Evolutionary conservation across 768 basidiomycete genomes (phyloP).

Genomic region (Crepidotus variabilis): DNA sequence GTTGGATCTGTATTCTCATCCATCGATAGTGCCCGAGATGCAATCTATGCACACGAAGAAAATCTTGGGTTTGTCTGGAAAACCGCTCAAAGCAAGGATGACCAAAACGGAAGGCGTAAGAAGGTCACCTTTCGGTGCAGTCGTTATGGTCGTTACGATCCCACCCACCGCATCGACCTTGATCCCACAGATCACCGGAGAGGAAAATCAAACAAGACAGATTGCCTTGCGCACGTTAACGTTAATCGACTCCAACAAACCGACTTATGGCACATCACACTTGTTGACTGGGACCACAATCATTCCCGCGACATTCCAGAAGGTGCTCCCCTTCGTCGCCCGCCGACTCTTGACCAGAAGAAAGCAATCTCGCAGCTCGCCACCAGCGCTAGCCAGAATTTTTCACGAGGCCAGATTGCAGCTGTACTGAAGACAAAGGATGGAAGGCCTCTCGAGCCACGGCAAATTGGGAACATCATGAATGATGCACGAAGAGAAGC

Average conservation of each 20-base stretch:
- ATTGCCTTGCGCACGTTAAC: slow-evolving; percentile 22
- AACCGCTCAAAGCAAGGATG: slow-evolving; percentile 12
- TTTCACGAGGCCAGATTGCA: slow-evolving; percentile 7
- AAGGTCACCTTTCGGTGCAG: slow-evolving; percentile 18
- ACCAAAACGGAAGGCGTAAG: background rate
- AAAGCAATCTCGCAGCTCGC: slow-evolving; percentile 9
- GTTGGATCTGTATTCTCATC: background rate
- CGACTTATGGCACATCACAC: slow-evolving; percentile 11
- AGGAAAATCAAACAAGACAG: slow-evolving; percentile 12
- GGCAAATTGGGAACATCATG: slow-evolving; percentile 28
- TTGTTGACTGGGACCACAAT: slow-evolving; percentile 19
- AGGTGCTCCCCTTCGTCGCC: slow-evolving; percentile 11
- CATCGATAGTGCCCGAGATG: slow-evolving; percentile 7
- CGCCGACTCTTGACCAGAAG: slow-evolving; percentile 18
- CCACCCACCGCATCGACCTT: slow-evolving; percentile 7
- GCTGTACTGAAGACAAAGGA: slow-evolving; percentile 4
- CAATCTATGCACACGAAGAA: slow-evolving; percentile 8
- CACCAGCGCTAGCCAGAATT: background rate
- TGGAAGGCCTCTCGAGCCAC: slow-evolving; percentile 18
- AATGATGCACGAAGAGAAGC: slow-evolving; percentile 14
- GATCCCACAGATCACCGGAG: slow-evolving; percentile 17
- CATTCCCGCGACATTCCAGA: slow-evolving; percentile 18
- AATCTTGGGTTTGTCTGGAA: slow-evolving; percentile 16
- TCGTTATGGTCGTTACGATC: slow-evolving; percentile 4
- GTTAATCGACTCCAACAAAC: background rate